These are phyloP conservation scores for Glycine tomentella DNA, from an alignment of 306 rosid genomes.

Conservation along the genomic window DNA sequence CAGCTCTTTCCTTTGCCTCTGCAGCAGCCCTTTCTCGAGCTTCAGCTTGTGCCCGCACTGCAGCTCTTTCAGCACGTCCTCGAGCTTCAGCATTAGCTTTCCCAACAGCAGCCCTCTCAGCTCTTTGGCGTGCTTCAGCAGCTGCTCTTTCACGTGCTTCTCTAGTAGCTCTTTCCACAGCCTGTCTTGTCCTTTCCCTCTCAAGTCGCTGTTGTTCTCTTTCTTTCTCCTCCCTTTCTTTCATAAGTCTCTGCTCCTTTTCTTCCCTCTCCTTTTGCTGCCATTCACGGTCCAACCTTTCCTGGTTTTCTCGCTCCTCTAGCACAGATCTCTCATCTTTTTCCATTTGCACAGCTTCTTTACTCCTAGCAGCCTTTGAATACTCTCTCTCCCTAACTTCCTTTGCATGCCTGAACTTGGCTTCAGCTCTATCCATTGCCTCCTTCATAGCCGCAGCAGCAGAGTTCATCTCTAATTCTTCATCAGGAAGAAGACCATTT, in stretches of 20 bases:
- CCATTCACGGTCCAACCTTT: constrained; percentile 70
- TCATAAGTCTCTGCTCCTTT: constrained; percentile 65
- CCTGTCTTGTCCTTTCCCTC: constrained; percentile 82
- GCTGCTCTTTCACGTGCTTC: constrained; percentile 99
- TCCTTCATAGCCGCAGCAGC: constrained; percentile 99
- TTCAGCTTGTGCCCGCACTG: constrained; percentile 96
- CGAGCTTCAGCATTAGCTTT: constrained; percentile 92
- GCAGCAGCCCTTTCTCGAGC: constrained; percentile 99
- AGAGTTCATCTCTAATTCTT: constrained; percentile 88
- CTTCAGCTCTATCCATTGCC: constrained; percentile 98
- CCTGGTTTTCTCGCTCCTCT: constrained; percentile 69
- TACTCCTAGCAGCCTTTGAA: constrained; percentile 73
- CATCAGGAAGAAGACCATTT: constrained; percentile 65
- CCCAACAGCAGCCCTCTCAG: constrained; percentile 88
- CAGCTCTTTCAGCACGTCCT: constrained; percentile 95
- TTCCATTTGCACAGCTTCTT: constrained; percentile 70
- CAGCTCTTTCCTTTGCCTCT: constrained; percentile 79
- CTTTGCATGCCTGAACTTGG: constrained; percentile 90
- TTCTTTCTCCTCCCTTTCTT: constrained; percentile 82
- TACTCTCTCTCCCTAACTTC: constrained; percentile 91
- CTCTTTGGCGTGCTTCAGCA: constrained; percentile 78
- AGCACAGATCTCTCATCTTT: constrained; percentile 67
- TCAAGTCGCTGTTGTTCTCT: constrained; percentile 76
- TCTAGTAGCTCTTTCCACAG: constrained; percentile 98
- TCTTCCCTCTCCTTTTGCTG: constrained; percentile 77